These are phyloP conservation scores for Populus pruinosa DNA, from an alignment of 345 rosid genomes.

Conservation along the genomic window DNA sequence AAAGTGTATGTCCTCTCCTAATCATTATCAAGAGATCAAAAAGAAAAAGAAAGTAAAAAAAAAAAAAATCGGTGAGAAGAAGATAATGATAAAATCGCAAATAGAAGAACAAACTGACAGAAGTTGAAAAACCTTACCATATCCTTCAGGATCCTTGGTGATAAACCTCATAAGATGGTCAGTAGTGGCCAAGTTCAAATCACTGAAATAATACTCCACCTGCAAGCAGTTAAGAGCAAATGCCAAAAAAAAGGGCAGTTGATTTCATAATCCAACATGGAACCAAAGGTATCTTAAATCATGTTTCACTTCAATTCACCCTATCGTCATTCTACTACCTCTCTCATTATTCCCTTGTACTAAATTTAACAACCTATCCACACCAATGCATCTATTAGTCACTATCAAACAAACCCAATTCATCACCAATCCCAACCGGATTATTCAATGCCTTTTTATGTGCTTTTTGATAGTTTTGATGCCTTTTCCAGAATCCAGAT, in stretches of 20 bases:
- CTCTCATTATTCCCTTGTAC: not conserved
- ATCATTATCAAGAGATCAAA: not conserved
- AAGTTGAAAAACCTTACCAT: slow-evolving; percentile 46
- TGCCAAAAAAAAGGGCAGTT: not conserved
- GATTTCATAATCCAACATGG: not conserved
- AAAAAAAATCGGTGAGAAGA: not conserved
- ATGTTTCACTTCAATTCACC: not conserved
- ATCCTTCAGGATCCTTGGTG: slow-evolving; percentile 94
- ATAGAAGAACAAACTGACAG: no score
- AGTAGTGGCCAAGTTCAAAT: slow-evolving; percentile 95
- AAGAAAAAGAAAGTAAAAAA: not conserved
- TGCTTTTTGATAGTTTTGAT: not conserved
- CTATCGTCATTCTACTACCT: not conserved
- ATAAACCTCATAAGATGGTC: slow-evolving; percentile 97
- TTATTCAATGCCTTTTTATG: not conserved
- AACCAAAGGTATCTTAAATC: not conserved
- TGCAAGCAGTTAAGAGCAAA: slow-evolving; percentile 24
- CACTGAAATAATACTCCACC: slow-evolving; percentile 99
- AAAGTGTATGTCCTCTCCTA: not conserved
- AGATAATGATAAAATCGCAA: no score
- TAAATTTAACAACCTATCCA: not conserved
- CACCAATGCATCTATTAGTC: not conserved
- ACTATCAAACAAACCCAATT: not conserved
- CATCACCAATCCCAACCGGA: not conserved
- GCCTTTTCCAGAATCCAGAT: not conserved